Evolutionary conservation across 805 yeast species (phyloP).

Genomic region (Myxozyma neglecta): DNA sequence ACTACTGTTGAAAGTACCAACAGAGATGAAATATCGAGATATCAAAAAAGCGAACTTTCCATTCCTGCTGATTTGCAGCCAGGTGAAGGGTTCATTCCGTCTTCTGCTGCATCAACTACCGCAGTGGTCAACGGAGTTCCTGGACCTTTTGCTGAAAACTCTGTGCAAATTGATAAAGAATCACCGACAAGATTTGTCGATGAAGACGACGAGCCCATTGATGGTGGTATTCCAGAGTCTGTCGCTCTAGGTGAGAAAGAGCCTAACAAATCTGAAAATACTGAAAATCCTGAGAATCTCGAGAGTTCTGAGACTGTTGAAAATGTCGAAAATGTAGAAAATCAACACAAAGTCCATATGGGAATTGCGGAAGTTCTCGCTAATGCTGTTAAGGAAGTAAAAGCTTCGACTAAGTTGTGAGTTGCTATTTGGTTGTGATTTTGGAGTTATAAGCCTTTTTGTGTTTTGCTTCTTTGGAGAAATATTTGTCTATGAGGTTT

Average conservation of each 20-base stretch:
- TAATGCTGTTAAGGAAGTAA: background rate
- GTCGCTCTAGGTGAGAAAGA: background rate
- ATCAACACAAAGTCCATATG: background rate
- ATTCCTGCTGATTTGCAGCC: background rate
- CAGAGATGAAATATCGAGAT: background rate
- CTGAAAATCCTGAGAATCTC: background rate
- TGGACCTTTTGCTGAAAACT: background rate
- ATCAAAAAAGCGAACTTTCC: background rate
- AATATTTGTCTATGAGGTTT: background rate
- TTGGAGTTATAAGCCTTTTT: background rate
- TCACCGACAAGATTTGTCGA: background rate
- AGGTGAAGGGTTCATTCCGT: background rate
- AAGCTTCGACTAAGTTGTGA: background rate
- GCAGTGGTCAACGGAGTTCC: conserved; percentile 1
- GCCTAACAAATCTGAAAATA: background rate
- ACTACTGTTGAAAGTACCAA: background rate
- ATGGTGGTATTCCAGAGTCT: background rate
- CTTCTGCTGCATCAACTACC: conserved; percentile 1
- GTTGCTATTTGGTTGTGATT: background rate
- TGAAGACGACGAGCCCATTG: background rate
- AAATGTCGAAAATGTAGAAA: background rate
- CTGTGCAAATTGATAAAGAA: background rate
- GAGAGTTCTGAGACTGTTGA: background rate
- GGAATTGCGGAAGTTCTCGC: conserved; percentile 8
- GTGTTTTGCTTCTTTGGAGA: background rate